Conservation (phyloP, 352 stramenopile species). For the Globisporangium spiculum region DNA sequence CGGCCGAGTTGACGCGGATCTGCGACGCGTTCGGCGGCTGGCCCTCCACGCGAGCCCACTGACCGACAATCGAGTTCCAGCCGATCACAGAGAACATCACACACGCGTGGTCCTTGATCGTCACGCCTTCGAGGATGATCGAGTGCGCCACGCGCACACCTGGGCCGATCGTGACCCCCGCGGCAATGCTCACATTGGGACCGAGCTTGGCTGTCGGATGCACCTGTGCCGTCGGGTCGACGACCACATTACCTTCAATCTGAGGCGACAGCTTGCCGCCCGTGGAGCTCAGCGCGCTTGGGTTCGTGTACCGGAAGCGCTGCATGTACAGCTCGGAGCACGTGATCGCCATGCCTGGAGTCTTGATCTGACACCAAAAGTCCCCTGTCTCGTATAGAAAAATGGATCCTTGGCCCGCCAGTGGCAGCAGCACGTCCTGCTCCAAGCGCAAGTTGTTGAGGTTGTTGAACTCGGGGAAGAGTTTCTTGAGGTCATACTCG, state of each 20-base stretch:
- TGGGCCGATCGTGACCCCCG: constrained; percentile 77
- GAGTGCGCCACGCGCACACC: constrained; percentile 83
- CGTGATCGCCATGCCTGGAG: constrained; percentile 85
- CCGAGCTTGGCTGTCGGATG: constrained; percentile 85
- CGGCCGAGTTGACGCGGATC: constrained; percentile 62
- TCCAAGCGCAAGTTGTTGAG: constrained; percentile 81
- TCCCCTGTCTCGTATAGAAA: constrained; percentile 83
- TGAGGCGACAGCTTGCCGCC: constrained; percentile 81
- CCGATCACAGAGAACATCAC: constrained; percentile 86
- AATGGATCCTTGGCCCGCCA: constrained; percentile 69
- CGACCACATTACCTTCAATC: constrained; percentile 87
- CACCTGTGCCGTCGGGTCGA: constrained; percentile 74
- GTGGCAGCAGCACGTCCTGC: constrained; percentile 80
- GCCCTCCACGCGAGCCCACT: constrained; percentile 84
- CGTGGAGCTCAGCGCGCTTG: constrained; percentile 71
- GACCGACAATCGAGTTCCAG: constrained; percentile 87
- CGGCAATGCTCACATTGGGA: constrained; percentile 84
- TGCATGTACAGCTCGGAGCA: constrained; percentile 91
- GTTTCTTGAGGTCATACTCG: constrained; percentile 80
- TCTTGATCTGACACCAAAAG: constrained; percentile 92
- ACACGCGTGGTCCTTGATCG: constrained; percentile 86
- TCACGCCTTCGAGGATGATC: constrained; percentile 87
- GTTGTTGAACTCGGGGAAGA: constrained; percentile 87
- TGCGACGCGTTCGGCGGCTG: constrained; percentile 78
- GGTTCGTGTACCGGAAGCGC: constrained; percentile 87